Conservation (phyloP, 1,139 yeast genomes). For the Protomyces arabidopsidicola region DNA sequence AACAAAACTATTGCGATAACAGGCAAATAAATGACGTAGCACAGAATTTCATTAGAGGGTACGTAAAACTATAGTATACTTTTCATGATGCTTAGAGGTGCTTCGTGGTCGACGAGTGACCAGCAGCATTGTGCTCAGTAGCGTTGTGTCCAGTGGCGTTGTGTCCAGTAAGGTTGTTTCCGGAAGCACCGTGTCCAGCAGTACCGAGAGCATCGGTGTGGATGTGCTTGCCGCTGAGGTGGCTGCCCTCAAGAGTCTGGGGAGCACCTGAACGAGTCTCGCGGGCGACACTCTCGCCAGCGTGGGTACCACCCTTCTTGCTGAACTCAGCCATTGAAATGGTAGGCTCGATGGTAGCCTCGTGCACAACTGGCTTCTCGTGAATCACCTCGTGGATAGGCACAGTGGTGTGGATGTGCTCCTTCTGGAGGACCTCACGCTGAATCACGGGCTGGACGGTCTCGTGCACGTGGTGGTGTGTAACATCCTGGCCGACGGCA, state of each 20-base stretch:
- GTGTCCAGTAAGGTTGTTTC: too few species aligned
- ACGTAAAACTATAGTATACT: too few species aligned
- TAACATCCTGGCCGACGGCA: constrained; percentile 23
- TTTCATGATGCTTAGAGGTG: too few species aligned
- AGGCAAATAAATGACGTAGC: too few species aligned
- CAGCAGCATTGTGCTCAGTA: too few species aligned
- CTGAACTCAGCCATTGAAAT: constrained; percentile 23
- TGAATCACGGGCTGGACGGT: constrained; percentile 28
- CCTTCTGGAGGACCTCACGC: constrained; percentile 25
- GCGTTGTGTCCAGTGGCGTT: too few species aligned
- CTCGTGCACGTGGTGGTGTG: constrained; percentile 29
- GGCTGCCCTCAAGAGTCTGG: constrained; percentile 20
- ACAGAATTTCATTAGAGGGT: too few species aligned
- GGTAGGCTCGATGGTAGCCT: constrained; percentile 26
- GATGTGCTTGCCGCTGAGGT: constrained; percentile 17
- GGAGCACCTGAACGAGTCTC: constrained; percentile 27
- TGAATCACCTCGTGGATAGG: constrained; percentile 27
- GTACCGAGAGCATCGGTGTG: constrained; percentile 24
- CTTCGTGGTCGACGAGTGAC: too few species aligned
- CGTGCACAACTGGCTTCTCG: constrained; percentile 27
- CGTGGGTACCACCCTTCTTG: constrained; percentile 18
- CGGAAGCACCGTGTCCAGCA: not conserved
- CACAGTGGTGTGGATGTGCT: constrained; percentile 25
- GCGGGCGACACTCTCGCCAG: constrained; percentile 26
- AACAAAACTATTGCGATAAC: too few species aligned